phyloP scores from a whole-genome alignment of 176 grass and related monocot genomes.

The Oryza glaberrima region DNA sequence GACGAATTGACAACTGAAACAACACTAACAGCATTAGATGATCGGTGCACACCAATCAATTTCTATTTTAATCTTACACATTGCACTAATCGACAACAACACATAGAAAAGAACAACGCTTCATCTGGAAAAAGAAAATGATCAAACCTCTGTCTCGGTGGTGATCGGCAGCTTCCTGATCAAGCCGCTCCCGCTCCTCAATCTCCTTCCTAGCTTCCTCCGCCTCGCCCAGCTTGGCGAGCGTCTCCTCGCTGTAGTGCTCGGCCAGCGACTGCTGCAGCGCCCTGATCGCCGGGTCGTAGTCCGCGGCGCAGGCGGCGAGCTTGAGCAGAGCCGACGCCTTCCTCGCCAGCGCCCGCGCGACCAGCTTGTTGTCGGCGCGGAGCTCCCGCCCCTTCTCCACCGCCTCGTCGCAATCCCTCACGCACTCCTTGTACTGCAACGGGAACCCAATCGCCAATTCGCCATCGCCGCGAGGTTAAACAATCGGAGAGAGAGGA shows the following conservation, averaged over 20 bases:
- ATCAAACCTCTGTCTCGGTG: constrained; percentile 56
- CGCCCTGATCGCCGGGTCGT: constrained; percentile 42
- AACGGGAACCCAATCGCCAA: not conserved
- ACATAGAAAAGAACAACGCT: not conserved
- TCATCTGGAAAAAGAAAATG: not conserved
- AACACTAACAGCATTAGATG: not conserved
- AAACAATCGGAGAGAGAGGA: not conserved
- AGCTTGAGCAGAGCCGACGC: constrained; percentile 50
- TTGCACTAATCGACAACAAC: constrained; percentile 4
- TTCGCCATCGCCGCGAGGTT: not conserved
- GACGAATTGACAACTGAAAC: not conserved
- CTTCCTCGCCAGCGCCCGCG: constrained; percentile 52
- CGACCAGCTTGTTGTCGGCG: constrained; percentile 49
- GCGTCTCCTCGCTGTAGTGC: constrained; percentile 52
- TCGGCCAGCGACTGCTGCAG: constrained; percentile 51
- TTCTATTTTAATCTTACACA: not conserved
- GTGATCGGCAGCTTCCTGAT: constrained; percentile 54
- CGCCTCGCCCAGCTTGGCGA: constrained; percentile 45
- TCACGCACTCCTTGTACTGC: constrained; percentile 55
- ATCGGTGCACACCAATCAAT: not conserved
- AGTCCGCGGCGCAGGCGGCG: constrained; percentile 45
- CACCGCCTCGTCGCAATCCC: constrained; percentile 63
- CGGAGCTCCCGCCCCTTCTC: constrained; percentile 44
- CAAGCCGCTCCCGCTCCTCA: constrained; percentile 53
- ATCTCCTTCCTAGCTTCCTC: constrained; percentile 36